phyloP scores from a whole-genome alignment of 2,329 filamentous ascomycete genomes.

The Raffaelea arxii region DNA sequence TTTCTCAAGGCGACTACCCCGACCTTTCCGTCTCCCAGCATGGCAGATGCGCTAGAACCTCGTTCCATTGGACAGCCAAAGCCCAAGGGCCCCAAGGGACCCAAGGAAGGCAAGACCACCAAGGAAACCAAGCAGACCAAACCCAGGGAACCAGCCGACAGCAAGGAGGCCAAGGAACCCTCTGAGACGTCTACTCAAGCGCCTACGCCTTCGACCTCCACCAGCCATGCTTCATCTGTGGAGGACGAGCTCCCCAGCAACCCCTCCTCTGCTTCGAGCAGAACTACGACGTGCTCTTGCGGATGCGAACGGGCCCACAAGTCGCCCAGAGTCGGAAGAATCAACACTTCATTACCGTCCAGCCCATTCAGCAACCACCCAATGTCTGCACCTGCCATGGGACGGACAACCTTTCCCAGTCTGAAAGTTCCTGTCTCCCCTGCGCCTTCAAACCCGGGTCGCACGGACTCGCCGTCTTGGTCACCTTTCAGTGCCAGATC shows the following conservation, averaged over 20 bases:
- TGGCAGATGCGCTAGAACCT: not conserved
- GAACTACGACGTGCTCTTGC: conserved; percentile 46
- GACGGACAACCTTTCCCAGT: conserved; percentile 51
- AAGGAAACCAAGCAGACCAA: not conserved
- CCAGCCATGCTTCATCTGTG: not conserved
- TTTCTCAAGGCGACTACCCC: conserved; percentile 64
- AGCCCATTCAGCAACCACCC: conserved; percentile 45
- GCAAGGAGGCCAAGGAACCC: not conserved
- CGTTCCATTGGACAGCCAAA: too few relatives aligned
- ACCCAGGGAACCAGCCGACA: not conserved
- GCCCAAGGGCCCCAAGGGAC: too few relatives aligned
- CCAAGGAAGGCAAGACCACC: too few relatives aligned
- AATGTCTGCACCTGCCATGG: conserved; percentile 50
- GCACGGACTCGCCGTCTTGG: conserved; percentile 55
- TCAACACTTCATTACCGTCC: conserved; percentile 31
- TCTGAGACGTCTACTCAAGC: not conserved
- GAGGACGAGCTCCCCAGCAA: conserved; percentile 33
- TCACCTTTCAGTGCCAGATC: conserved; percentile 67
- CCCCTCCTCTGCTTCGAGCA: conserved; percentile 37
- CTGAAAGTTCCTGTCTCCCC: conserved; percentile 73
- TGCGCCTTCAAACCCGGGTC: conserved; percentile 43
- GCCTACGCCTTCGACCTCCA: not conserved
- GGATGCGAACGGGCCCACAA: conserved; percentile 43
- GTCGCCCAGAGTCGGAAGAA: conserved; percentile 28
- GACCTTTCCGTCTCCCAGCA: conserved; percentile 8